Evolutionary conservation across 1,284 basidiomycete species (phyloP).

Genomic region (Microbotryum silenes-acaulis): DNA sequence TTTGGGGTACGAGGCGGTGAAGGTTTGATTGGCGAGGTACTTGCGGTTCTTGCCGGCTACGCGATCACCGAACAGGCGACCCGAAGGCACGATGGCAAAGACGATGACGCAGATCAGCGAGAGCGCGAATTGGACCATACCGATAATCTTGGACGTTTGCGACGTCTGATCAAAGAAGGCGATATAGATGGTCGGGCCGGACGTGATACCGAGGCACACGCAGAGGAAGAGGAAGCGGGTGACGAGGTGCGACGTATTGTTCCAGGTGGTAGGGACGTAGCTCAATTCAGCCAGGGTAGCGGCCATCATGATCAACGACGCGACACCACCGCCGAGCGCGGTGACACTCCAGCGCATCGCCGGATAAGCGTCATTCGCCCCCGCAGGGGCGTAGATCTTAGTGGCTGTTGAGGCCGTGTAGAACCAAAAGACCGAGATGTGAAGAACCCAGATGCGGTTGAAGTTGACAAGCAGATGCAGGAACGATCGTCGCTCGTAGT

Average conservation of each 20-base stretch:
- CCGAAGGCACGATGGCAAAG: conserved; percentile 80
- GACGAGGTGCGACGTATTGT: conserved; percentile 87
- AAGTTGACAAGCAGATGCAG: conserved; percentile 93
- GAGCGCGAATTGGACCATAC: conserved; percentile 86
- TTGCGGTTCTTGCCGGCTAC: conserved; percentile 87
- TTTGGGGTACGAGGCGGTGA: conserved; percentile 82
- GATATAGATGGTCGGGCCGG: conserved; percentile 84
- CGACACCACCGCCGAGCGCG: conserved; percentile 81
- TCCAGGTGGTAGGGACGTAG: conserved; percentile 94
- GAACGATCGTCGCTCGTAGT: conserved; percentile 88
- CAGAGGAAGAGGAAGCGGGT: conserved; percentile 75
- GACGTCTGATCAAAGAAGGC: conserved; percentile 62
- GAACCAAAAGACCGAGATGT: conserved; percentile 85
- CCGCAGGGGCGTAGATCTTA: conserved; percentile 57
- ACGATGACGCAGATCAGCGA: conserved; percentile 70
- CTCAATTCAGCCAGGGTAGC: conserved; percentile 88
- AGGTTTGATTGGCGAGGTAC: conserved; percentile 90
- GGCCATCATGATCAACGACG: conserved; percentile 83
- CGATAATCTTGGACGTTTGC: conserved; percentile 66
- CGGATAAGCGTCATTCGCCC: conserved; percentile 48
- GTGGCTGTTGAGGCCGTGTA: conserved; percentile 87
- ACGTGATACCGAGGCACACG: conserved; percentile 73
- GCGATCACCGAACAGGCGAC: conserved; percentile 88
- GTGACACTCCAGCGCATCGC: conserved; percentile 81
- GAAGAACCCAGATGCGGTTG: conserved; percentile 94